These are phyloP conservation scores for Erodium chrysanthum DNA, from an alignment of 441 rosid species.

Conservation along the genomic window DNA sequence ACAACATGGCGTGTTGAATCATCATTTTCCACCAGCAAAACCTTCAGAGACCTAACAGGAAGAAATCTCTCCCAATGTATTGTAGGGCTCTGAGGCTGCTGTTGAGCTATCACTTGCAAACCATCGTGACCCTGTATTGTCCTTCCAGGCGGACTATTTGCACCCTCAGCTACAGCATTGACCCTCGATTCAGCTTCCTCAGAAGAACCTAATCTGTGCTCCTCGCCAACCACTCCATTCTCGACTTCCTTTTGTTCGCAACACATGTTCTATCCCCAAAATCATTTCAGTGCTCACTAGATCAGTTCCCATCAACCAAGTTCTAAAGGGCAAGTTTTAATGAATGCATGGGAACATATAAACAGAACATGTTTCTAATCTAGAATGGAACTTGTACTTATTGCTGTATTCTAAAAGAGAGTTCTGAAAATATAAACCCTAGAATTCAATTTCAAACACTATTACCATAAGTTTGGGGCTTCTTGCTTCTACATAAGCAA, in stretches of 20 bases:
- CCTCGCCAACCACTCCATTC: constrained; percentile 32
- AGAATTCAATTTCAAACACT: constrained; percentile 19
- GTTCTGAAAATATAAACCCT: constrained; percentile 19
- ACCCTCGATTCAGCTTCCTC: constrained; percentile 37
- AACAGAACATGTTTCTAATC: constrained; percentile 21
- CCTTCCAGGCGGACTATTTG: constrained; percentile 23
- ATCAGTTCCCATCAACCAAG: constrained; percentile 32
- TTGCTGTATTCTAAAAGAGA: constrained; percentile 15
- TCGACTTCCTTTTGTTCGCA: constrained; percentile 31
- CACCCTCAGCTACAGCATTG: constrained; percentile 23
- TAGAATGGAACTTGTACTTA: constrained; percentile 21
- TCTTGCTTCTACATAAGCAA: neutral
- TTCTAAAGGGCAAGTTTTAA: constrained; percentile 26
- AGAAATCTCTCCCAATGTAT: constrained; percentile 75
- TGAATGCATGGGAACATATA: constrained; percentile 20
- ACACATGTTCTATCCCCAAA: constrained; percentile 24
- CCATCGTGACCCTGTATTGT: constrained; percentile 28
- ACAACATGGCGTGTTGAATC: constrained; percentile 74
- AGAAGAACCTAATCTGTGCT: constrained; percentile 31
- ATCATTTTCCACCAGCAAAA: constrained; percentile 84
- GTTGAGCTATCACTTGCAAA: constrained; percentile 37
- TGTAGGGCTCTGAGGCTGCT: constrained; percentile 31
- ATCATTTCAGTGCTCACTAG: constrained; percentile 23
- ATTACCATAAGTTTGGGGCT: too few relatives aligned
- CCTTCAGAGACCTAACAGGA: constrained; percentile 53